A percentile compares a stretch with the other conserved stretches of the same genome.
Conservation (phyloP, 73 alveolate genomes). For the Stentor roeselii region DNA sequence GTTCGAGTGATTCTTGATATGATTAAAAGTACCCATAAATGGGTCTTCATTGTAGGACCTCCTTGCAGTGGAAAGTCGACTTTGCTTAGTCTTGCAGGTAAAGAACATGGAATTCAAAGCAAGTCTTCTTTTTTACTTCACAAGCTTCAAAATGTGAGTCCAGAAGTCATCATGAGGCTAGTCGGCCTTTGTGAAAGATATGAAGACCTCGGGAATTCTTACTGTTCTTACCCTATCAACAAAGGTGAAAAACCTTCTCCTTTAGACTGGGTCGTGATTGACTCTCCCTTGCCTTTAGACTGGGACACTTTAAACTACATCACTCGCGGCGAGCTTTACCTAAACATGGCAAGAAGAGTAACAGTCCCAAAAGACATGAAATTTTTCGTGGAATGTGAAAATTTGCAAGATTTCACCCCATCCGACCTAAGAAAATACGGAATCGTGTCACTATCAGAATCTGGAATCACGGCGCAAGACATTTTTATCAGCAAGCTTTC, state of each 20-base stretch:
- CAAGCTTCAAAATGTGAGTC: background rate
- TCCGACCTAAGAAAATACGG: background rate
- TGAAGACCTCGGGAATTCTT: background rate
- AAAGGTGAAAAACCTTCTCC: background rate
- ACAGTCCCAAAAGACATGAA: background rate
- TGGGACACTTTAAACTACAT: background rate
- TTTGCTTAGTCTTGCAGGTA: background rate
- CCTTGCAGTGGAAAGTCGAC: slow-evolving; percentile 11
- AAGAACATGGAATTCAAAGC: background rate
- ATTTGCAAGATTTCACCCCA: background rate
- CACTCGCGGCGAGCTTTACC: background rate
- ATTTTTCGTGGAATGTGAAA: background rate
- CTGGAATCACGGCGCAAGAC: background rate
- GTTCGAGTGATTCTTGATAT: background rate
- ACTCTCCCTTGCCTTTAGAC: background rate
- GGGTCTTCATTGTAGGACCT: background rate
- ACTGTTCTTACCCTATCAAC: background rate
- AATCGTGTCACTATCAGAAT: background rate
- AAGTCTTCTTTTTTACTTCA: background rate
- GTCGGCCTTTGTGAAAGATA: background rate
- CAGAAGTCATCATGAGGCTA: background rate
- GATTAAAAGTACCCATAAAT: background rate
- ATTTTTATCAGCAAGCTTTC: background rate
- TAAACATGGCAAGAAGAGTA: background rate
- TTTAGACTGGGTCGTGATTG: slow-evolving; percentile 9